These are phyloP conservation scores for Cardiospermum halicacabum DNA, from an alignment of 345 rosid genomes.

Conservation along the genomic window DNA sequence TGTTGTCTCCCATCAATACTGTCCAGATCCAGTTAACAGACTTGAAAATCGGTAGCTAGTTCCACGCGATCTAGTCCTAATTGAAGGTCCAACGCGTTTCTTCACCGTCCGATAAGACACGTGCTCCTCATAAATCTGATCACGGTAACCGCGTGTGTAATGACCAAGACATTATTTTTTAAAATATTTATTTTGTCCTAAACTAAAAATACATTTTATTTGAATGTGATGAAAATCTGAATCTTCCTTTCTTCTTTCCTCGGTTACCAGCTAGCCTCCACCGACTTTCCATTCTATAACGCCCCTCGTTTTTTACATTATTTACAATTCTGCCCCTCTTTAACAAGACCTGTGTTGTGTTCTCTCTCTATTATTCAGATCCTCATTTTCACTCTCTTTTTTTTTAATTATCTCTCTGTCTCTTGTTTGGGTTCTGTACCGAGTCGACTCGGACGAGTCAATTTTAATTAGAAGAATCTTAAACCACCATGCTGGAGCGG, in stretches of 20 bases:
- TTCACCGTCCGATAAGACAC: neutral
- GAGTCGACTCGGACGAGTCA: slow-evolving; percentile 11
- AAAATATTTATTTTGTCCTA: neutral
- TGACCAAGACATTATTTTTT: too few relatives aligned
- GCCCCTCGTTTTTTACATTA: neutral
- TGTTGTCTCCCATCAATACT: too few relatives aligned
- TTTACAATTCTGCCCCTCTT: slow-evolving; percentile 10
- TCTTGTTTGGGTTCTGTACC: neutral
- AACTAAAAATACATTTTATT: neutral
- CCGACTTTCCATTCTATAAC: slow-evolving; percentile 4
- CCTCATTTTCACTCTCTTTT: neutral
- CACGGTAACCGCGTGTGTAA: neutral
- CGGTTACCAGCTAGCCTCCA: slow-evolving; percentile 1
- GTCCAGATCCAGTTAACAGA: too few relatives aligned
- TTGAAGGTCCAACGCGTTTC: too few relatives aligned
- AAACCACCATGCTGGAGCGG: slow-evolving; percentile 26
- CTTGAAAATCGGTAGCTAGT: too few relatives aligned
- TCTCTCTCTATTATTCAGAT: neutral
- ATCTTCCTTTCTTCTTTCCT: slow-evolving; percentile 1
- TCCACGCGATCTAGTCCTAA: too few relatives aligned
- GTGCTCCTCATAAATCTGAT: neutral
- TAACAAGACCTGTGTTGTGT: too few relatives aligned
- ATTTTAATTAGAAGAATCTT: neutral
- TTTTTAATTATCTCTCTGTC: neutral
- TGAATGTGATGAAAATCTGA: neutral